phyloP scores from a whole-genome alignment of 345 rosid genomes.

The Corchorus capsularis region DNA sequence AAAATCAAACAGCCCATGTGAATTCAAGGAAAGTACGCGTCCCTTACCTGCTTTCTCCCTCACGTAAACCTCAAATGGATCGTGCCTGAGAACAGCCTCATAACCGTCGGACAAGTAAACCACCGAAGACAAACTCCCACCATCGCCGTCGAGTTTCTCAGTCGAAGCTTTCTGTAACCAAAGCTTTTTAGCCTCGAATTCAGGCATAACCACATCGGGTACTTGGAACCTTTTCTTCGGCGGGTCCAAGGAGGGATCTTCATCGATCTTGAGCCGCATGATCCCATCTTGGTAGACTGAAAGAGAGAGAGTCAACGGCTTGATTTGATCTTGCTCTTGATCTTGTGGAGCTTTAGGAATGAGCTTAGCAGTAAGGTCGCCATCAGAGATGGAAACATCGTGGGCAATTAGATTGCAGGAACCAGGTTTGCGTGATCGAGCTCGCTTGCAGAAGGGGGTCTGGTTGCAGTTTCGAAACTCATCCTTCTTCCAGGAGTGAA shows the following conservation, averaged over 20 bases:
- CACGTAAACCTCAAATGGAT: slow-evolving; percentile 82
- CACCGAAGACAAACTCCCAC: slow-evolving; percentile 52
- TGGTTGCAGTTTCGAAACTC: slow-evolving; percentile 93
- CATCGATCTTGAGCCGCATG: slow-evolving; percentile 77
- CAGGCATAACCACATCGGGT: slow-evolving; percentile 70
- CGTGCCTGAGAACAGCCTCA: slow-evolving; percentile 85
- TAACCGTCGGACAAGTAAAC: slow-evolving; percentile 61
- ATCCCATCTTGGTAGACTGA: slow-evolving; percentile 69
- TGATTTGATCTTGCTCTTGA: slow-evolving; percentile 42
- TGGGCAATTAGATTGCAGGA: slow-evolving; percentile 49
- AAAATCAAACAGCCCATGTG: slow-evolving; percentile 85
- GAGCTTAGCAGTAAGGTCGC: slow-evolving; percentile 82
- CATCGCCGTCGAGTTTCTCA: slow-evolving; percentile 63
- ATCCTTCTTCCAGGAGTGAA: slow-evolving; percentile 84
- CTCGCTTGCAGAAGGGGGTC: slow-evolving; percentile 96
- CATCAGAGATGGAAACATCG: slow-evolving; percentile 64
- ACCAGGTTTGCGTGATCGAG: slow-evolving; percentile 77
- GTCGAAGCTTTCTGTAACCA: slow-evolving; percentile 56
- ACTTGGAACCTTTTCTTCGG: slow-evolving; percentile 82
- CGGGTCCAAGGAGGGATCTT: slow-evolving; percentile 59
- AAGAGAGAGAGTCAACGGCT: slow-evolving; percentile 68
- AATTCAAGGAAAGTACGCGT: slow-evolving; percentile 70
- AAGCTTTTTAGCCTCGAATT: slow-evolving; percentile 68
- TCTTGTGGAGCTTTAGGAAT: slow-evolving; percentile 31
- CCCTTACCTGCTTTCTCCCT: slow-evolving; percentile 55